Evolutionary conservation across 331 rosid species (phyloP), one percentile per base, ranked within the genome.

Genomic region (Telfairia occidentalis): DNA sequence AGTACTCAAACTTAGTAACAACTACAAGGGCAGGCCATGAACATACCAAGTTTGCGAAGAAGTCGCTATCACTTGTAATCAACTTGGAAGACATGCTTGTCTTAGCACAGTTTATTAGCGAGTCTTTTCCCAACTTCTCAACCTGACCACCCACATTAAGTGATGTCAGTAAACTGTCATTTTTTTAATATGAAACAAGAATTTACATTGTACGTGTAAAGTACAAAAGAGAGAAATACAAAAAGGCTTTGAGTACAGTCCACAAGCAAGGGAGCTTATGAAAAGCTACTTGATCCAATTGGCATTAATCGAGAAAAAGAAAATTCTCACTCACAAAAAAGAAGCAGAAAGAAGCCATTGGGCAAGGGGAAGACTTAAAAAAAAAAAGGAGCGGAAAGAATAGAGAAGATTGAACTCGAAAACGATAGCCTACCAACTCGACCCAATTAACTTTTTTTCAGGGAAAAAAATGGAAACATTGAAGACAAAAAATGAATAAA

Each of bases 81-180:
- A 95, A 87, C 89, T 95, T 95, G 37, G 99, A 92, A 70, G 99
- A 95, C 97, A 95, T 95, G 86, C 97, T 90, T 82, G 97, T 95
- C 92, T 89, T 95, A 75, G 99, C 99, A 81, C 97, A 95, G 78
- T 95, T 95, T n/a, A 89, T 53, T 5, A 95, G 80, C 60, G 96
- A 87, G 71, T 90, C 97, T 79, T 88, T 95, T 77, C 97, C 99
- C 57, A 92, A 93, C 88, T 90, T 92, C 29, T 92, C 99, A 83
- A 95, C 97, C 99, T 95, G 75, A n/a, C n/a, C 73, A 63, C 21
- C 37, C 8, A 34, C 46, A 48, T 45, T 5, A 46, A 64, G 16
- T 23, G 38, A 63, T 76, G 34, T 30, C n/a, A 32, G 13, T 30
- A 21, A 52, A 73, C 11, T 16, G 29, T 29, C 24, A 30, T 29